phyloP scores from a whole-genome alignment of 768 basidiomycete genomes.

The Ramaria sp. region DNA sequence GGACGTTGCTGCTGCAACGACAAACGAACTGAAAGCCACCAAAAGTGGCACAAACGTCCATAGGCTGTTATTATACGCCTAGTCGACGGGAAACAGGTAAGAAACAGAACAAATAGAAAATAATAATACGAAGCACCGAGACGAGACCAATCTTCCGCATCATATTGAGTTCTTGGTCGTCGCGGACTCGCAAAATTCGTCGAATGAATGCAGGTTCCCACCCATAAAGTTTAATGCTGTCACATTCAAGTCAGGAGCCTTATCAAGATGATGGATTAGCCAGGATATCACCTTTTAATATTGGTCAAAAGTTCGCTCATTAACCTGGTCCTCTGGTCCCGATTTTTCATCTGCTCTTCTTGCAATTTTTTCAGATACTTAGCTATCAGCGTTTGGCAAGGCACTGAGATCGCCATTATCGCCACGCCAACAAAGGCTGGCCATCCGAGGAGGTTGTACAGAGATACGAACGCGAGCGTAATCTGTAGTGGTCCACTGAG shows the following conservation, averaged over 20 bases:
- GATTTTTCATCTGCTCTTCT: conserved; percentile 86
- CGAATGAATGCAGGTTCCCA: conserved; percentile 91
- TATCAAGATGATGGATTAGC: background rate
- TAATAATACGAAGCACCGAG: conserved; percentile 30
- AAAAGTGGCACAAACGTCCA: conserved; percentile 30
- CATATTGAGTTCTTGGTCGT: conserved; percentile 73
- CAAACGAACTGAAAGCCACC: conserved; percentile 77
- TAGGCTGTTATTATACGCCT: background rate
- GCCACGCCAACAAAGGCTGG: conserved; percentile 82
- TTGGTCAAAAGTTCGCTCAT: conserved; percentile 94
- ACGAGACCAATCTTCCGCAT: conserved; percentile 73
- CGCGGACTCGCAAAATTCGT: conserved; percentile 68
- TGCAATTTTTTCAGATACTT: conserved; percentile 64
- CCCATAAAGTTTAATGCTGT: conserved; percentile 80
- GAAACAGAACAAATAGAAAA: conserved; percentile 6
- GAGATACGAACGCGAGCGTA: conserved; percentile 75
- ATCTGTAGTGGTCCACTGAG: conserved; percentile 89
- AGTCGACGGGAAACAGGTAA: conserved; percentile 6
- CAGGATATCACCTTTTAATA: conserved; percentile 55
- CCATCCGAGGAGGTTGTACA: conserved; percentile 89
- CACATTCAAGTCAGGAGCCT: background rate
- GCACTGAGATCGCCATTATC: conserved; percentile 78
- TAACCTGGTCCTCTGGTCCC: conserved; percentile 70
- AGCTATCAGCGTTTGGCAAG: conserved; percentile 66
- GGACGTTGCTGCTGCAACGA: conserved; percentile 53